Base-by-base conservation (phyloP, 2,329 filamentous ascomycete species). In the Sarocladiaceae sp. region DNA sequence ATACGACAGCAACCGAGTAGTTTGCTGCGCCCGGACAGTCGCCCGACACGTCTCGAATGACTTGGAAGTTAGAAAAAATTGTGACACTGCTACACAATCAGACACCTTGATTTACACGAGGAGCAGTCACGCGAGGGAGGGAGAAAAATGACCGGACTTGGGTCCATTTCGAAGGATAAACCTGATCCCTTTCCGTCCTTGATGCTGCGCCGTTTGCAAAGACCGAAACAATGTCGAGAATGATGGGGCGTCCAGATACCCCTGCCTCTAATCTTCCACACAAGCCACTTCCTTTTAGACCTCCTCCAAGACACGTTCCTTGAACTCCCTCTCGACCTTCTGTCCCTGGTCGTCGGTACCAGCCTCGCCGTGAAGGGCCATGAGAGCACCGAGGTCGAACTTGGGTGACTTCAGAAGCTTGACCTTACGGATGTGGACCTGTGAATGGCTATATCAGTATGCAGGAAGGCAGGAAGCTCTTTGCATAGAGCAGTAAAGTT, bases 351-450 rank as follows among this genome's bases (percentile, higher is more conserved):
- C 94, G 72, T 97, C 92, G 66, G 90, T 92, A 70, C 84, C 87
- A 58, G 92, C 95, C 84, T 99, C 94, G 78, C 94, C 94, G 82
- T 99, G 94, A 67, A 99, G 87, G 75, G 88, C 88, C 76, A 99
- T 87, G 65, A 99, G 85, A 66, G 90, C 88, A 77, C 94, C 94
- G 62, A 99, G 88, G 72, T 99, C 94, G 82, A 99, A 97, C 84
- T 99, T 99, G 71, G 94, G 94, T 62, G 87, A 77, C 87, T 99
- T 99, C 66, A 99, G 83, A 66, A 99, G 89, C 87, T 99, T 99
- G 71, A 99, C 93, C 86, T 99, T 99, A 78, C 94, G 92, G 78
- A 99, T 96, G 83, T 99, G 94, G 70, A 97, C 92, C 92, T 97
- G 17, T 20, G 5, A 20, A 23, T 33, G 17, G 17, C 11, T 11